Conservation (phyloP, 169 alveolate species). For the Cryptosporidium baileyi region DNA sequence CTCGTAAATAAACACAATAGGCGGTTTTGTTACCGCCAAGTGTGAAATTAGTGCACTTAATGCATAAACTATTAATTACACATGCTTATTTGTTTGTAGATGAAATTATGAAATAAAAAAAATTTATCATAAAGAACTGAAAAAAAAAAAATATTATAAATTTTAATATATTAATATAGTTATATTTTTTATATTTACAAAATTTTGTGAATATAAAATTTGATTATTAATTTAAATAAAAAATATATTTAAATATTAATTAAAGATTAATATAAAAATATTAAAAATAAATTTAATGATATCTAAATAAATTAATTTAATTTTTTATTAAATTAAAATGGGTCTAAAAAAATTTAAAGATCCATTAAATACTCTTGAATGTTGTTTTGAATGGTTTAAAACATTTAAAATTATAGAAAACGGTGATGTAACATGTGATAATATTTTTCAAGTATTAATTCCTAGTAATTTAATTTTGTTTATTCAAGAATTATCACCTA, state of each 20-base stretch:
- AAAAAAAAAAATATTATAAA: too few relatives aligned
- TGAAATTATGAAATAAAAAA: too few relatives aligned
- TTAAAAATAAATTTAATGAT: not conserved
- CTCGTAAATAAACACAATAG: too few relatives aligned
- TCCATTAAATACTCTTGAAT: constrained; percentile 33
- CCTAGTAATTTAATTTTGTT: constrained; percentile 45
- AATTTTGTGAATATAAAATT: too few relatives aligned
- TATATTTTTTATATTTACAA: too few relatives aligned
- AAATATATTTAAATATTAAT: not conserved
- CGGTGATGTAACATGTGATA: constrained; percentile 28
- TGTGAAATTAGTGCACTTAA: not conserved
- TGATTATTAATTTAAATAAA: not conserved
- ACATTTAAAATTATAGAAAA: constrained; percentile 45
- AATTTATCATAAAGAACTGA: too few relatives aligned
- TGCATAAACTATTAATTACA: too few relatives aligned
- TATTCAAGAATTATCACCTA: constrained; percentile 67
- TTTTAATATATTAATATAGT: too few relatives aligned
- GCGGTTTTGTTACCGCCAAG: not conserved
- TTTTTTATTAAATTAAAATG: too few relatives aligned
- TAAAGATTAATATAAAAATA: not conserved
- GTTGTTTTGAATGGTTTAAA: constrained; percentile 66
- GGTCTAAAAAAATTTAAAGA: not conserved
- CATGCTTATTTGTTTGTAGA: too few relatives aligned
- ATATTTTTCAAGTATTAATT: constrained; percentile 23
- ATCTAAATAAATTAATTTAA: not conserved